Conservation (phyloP, 2,329 filamentous ascomycete genomes). For the Westerdykella sp. region DNA sequence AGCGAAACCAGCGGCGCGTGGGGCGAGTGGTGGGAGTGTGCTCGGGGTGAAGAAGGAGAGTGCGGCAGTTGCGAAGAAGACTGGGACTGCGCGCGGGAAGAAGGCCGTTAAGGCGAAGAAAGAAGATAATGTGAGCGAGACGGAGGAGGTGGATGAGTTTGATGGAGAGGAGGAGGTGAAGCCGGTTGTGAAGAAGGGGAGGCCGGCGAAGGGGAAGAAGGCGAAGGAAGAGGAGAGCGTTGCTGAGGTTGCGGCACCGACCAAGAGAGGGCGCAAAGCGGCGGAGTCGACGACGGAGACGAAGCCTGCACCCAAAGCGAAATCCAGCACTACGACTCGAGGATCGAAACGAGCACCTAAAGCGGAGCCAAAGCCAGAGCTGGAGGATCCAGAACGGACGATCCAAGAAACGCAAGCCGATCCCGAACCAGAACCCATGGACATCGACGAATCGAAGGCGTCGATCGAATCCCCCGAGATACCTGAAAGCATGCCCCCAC, state of each 20-base stretch:
- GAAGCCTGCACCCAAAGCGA: conserved; percentile 21
- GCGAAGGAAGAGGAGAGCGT: conserved; percentile 41
- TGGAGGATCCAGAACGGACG: conserved; percentile 21
- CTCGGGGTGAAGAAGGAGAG: conserved; percentile 34
- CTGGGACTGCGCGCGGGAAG: conserved; percentile 28
- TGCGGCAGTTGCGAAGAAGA: conserved; percentile 32
- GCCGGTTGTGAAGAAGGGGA: conserved; percentile 36
- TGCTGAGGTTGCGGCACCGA: conserved; percentile 16
- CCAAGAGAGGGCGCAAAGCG: conserved; percentile 28
- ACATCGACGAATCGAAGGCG: conserved; percentile 36
- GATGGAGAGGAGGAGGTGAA: conserved; percentile 27
- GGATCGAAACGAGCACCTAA: conserved; percentile 7
- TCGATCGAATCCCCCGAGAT: conserved; percentile 22
- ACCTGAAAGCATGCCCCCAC: conserved; percentile 25
- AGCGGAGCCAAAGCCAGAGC: conserved; percentile 27
- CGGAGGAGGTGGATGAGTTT: conserved; percentile 42
- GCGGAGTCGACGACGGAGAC: conserved; percentile 14
- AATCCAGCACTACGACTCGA: not conserved
- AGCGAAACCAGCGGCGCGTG: conserved; percentile 32
- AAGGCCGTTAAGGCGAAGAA: conserved; percentile 39
- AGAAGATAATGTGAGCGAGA: conserved; percentile 38
- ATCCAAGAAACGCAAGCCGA: conserved; percentile 44
- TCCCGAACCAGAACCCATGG: conserved; percentile 35
- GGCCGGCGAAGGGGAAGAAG: conserved; percentile 59
- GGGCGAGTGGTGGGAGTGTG: conserved; percentile 30